Evolutionary conservation across 352 stramenopile genomes (phyloP).

Genomic region (Pythium aquatile): DNA sequence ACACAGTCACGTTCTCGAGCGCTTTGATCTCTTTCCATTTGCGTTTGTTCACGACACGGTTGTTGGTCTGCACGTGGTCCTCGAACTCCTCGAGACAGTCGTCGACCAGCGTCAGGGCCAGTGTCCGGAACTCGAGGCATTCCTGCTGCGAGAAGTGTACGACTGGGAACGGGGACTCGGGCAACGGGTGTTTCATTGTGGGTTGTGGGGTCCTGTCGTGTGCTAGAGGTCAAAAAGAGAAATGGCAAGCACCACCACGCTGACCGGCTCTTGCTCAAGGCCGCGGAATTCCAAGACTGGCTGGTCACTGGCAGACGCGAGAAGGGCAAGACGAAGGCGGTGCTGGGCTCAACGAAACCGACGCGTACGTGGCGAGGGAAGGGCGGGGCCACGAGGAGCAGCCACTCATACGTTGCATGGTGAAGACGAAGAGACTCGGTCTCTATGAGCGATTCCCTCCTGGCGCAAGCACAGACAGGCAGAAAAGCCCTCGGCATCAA

Average conservation of each 20-base stretch:
- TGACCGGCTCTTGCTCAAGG: not conserved
- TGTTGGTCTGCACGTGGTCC: slow-evolving; percentile 10
- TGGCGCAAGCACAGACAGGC: not conserved
- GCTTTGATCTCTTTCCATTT: slow-evolving; percentile 55
- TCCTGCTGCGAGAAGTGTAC: slow-evolving; percentile 11
- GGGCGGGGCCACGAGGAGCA: not conserved
- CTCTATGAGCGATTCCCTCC: not conserved
- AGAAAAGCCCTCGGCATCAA: not conserved
- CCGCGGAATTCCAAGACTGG: not conserved
- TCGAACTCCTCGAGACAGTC: slow-evolving; percentile 18
- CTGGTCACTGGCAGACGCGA: not conserved
- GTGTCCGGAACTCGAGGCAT: slow-evolving; percentile 8
- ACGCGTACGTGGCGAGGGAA: not conserved
- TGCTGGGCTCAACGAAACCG: not conserved
- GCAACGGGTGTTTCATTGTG: slow-evolving; percentile 19
- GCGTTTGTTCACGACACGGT: slow-evolving; percentile 13
- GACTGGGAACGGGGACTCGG: slow-evolving; percentile 15
- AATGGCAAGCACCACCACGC: not conserved
- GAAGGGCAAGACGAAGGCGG: not conserved
- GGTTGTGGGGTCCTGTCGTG: slow-evolving; percentile 1
- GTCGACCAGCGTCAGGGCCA: slow-evolving; percentile 14
- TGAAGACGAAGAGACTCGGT: too few species aligned
- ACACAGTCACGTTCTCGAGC: slow-evolving; percentile 42
- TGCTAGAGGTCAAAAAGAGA: not conserved
- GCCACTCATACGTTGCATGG: not conserved